Evolutionary conservation across 2,329 filamentous ascomycete genomes (phyloP), one percentile per base, ranked within the genome.

Genomic region (Colletotrichum cereale): DNA sequence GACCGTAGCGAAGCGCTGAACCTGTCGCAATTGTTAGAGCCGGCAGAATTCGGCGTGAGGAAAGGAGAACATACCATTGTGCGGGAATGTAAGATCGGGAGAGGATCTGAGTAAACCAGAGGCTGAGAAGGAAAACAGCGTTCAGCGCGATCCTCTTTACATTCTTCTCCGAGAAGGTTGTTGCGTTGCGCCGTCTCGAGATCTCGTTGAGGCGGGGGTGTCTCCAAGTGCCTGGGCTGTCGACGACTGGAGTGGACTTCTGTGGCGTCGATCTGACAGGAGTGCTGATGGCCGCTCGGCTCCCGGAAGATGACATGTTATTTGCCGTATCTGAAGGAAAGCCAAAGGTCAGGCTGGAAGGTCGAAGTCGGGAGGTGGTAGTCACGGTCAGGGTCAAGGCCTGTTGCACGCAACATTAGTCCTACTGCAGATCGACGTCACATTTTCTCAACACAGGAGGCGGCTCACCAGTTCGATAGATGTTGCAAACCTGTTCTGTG

Each of bases 181-280:
- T 90, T 26, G 91, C 91, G 80, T 93, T 91, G 79, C 95, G 93
- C 62, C 96, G 91, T 73, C 89, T 88, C 21, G 93, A 90, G 79
- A 99, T 97, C 82, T 98, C 96, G 77, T 94, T 88, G 74, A 98
- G 87, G 74, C 92, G 91, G 42, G 96, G 96, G 80, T 99, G 96
- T 78, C 91, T 90, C 96, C 96, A 99, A 79, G 91, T 94, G 66
- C 96, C 95, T 8, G 93, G 88, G 76, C 87, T 90, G 64, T 90
- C 88, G 52, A 76, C 74, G 29, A 78, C 73, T 1, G 81, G 74
- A 8, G 76, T 67, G 24, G 80, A 68, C 53, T 81, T 79, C 60
- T 73, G 77, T 40, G 82, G 79, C 36, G 80, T 83, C 40, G 78
- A 79, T 80, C 86, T 79, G 78, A 86, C 73, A 74, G 88, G 78